These are phyloP conservation scores for Tephrocybe sp. DNA, from an alignment of 768 basidiomycete species.

Conservation along the genomic window DNA sequence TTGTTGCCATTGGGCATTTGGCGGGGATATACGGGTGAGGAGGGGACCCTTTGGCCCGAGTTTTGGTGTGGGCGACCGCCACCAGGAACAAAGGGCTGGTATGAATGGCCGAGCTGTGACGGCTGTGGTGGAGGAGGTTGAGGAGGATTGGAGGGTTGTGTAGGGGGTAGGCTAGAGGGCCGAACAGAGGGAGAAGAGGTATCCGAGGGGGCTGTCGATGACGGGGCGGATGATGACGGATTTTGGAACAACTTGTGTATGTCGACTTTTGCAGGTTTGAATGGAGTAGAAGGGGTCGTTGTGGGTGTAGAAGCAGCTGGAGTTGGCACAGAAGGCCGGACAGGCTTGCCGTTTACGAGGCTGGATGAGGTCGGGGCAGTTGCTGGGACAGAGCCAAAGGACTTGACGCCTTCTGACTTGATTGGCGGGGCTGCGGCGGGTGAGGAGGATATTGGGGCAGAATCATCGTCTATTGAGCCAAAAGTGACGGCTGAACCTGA, in stretches of 20 bases:
- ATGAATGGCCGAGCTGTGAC: slow-evolving; percentile 45
- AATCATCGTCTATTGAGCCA: slow-evolving; percentile 84
- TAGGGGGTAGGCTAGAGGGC: slow-evolving; percentile 52
- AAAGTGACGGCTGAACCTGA: slow-evolving; percentile 75
- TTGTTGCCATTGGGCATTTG: slow-evolving; percentile 60
- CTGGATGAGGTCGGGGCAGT: slow-evolving; percentile 26
- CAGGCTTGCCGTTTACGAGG: slow-evolving; percentile 64
- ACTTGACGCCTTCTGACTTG: slow-evolving; percentile 72
- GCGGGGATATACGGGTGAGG: slow-evolving; percentile 66
- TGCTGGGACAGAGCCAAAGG: slow-evolving; percentile 77
- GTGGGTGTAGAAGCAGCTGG: slow-evolving; percentile 29
- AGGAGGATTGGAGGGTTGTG: slow-evolving; percentile 40
- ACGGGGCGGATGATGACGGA: slow-evolving; percentile 45
- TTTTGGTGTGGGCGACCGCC: slow-evolving; percentile 43
- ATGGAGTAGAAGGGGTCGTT: slow-evolving; percentile 33
- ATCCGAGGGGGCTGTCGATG: slow-evolving; percentile 49
- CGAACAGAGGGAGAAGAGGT: slow-evolving; percentile 58
- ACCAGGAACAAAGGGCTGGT: slow-evolving; percentile 46
- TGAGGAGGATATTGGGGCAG: slow-evolving; percentile 77
- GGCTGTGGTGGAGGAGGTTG: slow-evolving; percentile 38
- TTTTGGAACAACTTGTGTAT: slow-evolving; percentile 63
- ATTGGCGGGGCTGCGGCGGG: slow-evolving; percentile 66
- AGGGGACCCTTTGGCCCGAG: slow-evolving; percentile 48
- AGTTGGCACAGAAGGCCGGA: slow-evolving; percentile 42
- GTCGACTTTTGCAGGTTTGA: slow-evolving; percentile 46